Conservation (phyloP, 495 filamentous ascomycete species). For the Aspergillus mulundensis region DNA sequence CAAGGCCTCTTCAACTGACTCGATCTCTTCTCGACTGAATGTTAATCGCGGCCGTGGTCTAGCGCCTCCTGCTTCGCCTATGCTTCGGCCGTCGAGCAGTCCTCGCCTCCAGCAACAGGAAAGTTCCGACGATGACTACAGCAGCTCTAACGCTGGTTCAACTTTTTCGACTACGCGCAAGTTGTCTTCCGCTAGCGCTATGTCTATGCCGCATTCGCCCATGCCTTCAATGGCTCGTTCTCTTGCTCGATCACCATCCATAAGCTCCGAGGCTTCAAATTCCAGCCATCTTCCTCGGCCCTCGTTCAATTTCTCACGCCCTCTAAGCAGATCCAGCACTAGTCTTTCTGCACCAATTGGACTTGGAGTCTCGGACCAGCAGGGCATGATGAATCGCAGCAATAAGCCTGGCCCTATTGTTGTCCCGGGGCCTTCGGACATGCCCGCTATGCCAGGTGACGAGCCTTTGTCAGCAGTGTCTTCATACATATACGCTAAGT, state of each 20-base stretch:
- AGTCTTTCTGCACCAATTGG: constrained; percentile 47
- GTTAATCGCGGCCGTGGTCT: constrained; percentile 44
- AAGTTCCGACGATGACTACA: constrained; percentile 62
- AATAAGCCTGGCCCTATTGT: constrained; percentile 40
- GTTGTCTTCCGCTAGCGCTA: constrained; percentile 61
- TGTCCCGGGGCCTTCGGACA: constrained; percentile 28
- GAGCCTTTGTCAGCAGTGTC: constrained; percentile 51
- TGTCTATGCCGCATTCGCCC: constrained; percentile 59
- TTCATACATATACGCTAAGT: constrained; percentile 81
- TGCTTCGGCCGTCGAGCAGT: constrained; percentile 51
- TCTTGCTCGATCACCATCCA: constrained; percentile 70
- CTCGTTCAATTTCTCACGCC: constrained; percentile 89
- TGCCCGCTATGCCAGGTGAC: constrained; percentile 16
- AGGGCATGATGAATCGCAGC: constrained; percentile 28
- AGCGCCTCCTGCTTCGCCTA: constrained; percentile 55
- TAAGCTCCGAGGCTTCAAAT: constrained; percentile 70
- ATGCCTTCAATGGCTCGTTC: constrained; percentile 54
- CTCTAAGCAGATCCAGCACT: constrained; percentile 70
- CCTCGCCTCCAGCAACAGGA: constrained; percentile 53
- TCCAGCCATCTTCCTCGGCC: constrained; percentile 63
- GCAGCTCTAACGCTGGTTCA: constrained; percentile 49
- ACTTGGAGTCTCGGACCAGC: constrained; percentile 26
- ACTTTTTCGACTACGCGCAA: constrained; percentile 53
- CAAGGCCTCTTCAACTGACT: constrained; percentile 42
- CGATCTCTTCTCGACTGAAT: constrained; percentile 38